Percentiles rank a stretch among this genome's conserved stretches.
Evolutionary conservation across 129 eudicot genomes (phyloP).

Genomic region (Artemisia argyi): DNA sequence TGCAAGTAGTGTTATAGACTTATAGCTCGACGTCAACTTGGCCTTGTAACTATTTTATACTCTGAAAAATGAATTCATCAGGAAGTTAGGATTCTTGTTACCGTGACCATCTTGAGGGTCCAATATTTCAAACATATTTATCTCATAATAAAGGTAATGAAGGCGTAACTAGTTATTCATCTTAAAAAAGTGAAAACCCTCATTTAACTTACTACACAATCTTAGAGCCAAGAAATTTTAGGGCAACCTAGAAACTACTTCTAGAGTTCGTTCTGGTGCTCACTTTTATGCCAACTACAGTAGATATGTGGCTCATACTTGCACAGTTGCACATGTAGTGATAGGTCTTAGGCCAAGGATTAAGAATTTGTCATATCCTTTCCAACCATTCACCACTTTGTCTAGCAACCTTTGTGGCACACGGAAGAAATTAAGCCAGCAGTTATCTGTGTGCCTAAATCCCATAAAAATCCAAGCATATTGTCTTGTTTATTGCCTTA

Average conservation of each 20-base stretch:
- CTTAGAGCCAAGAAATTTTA: conserved; percentile 2
- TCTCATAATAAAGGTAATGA: not conserved
- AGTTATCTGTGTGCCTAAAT: not conserved
- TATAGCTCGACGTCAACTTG: not conserved
- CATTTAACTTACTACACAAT: not conserved
- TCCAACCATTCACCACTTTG: too few relatives aligned
- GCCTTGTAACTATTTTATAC: not conserved
- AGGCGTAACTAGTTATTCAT: not conserved
- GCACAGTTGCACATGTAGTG: not conserved
- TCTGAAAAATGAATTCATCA: not conserved
- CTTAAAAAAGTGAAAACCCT: not conserved
- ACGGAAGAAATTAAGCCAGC: too few relatives aligned
- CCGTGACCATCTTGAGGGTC: not conserved
- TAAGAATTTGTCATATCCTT: not conserved
- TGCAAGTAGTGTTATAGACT: not conserved
- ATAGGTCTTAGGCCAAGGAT: not conserved
- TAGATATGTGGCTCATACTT: not conserved
- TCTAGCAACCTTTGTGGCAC: too few relatives aligned
- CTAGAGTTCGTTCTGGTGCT: not conserved
- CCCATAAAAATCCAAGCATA: not conserved
- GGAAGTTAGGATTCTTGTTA: conserved; percentile 1
- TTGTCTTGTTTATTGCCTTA: not conserved
- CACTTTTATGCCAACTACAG: not conserved
- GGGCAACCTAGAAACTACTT: conserved; percentile 1
- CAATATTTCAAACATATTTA: not conserved